Evolutionary conservation across 2,329 filamentous ascomycete genomes (phyloP).

Genomic region (Talaromyces sp.): DNA sequence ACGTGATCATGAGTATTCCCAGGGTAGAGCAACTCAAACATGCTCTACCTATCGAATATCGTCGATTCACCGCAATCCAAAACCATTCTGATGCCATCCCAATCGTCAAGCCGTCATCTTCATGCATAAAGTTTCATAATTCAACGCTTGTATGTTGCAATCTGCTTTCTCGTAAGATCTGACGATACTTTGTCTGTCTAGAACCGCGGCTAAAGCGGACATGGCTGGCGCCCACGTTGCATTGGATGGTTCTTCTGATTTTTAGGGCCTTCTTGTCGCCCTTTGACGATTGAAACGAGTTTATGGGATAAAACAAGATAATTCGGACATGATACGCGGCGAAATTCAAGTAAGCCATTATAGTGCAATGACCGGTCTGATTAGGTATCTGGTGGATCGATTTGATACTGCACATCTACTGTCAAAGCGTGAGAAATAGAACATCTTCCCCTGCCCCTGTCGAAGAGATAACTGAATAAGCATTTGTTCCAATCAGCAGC

Average conservation of each 20-base stretch:
- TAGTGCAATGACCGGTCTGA: neutral
- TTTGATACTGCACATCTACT: neutral
- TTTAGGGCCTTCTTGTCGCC: neutral
- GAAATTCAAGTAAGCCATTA: neutral
- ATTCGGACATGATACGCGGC: neutral
- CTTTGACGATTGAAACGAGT: neutral
- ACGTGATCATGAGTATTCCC: neutral
- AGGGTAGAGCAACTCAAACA: neutral
- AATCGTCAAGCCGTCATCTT: neutral
- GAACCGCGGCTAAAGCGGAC: neutral
- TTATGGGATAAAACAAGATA: neutral
- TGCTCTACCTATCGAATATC: neutral
- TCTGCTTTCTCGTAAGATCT: neutral
- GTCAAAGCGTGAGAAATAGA: neutral
- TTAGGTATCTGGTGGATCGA: neutral
- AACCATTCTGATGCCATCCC: too few relatives aligned
- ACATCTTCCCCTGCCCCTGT: too few relatives aligned
- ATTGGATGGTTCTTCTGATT: neutral
- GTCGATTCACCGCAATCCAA: neutral
- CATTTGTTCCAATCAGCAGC: neutral
- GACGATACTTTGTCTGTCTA: neutral
- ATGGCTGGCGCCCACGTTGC: conserved; percentile 6
- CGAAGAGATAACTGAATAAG: neutral
- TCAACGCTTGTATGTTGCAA: neutral
- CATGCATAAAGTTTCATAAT: neutral